Percentiles rank a stretch among this genome's conserved stretches.
Evolutionary conservation across 441 rosid species (phyloP).

Genomic region (Croton setiger): DNA sequence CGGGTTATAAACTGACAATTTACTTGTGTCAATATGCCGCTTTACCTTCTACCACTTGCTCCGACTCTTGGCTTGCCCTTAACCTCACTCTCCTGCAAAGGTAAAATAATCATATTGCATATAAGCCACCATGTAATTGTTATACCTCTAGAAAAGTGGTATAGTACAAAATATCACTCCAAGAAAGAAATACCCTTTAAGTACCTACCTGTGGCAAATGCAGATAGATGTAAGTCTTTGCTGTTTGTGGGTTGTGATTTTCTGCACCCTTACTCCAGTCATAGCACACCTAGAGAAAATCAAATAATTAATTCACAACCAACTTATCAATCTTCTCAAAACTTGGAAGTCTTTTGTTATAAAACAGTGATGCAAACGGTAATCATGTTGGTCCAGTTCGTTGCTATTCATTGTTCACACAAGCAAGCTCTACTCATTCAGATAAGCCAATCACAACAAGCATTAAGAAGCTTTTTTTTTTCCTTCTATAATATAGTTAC

Average conservation of each 20-base stretch:
- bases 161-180: not conserved
- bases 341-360: not conserved
- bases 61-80: conserved; percentile 82
- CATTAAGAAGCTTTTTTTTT: not conserved
- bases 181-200: not conserved
- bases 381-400: not conserved
- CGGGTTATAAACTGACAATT: not conserved
- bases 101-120: not conserved
- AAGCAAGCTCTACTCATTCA: not conserved
- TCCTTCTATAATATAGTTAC: not conserved
- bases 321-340: not conserved
- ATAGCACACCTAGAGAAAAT: conserved; percentile 60
- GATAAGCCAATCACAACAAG: not conserved
- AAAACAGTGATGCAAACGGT: not conserved
- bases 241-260: conserved; percentile 95
- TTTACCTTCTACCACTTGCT: conserved; percentile 61
- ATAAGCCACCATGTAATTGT: too few relatives aligned
- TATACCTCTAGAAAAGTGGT: not conserved
- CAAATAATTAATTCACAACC: conserved; percentile 1
- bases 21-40: conserved; percentile 4
- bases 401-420: not conserved
- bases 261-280: conserved; percentile 99
- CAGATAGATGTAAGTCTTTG: conserved; percentile 71
- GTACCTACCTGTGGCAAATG: conserved; percentile 70
- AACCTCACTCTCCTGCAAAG: conserved; percentile 73